Conservation (phyloP, 805 yeast genomes). For the Ogataea zsoltii region DNA sequence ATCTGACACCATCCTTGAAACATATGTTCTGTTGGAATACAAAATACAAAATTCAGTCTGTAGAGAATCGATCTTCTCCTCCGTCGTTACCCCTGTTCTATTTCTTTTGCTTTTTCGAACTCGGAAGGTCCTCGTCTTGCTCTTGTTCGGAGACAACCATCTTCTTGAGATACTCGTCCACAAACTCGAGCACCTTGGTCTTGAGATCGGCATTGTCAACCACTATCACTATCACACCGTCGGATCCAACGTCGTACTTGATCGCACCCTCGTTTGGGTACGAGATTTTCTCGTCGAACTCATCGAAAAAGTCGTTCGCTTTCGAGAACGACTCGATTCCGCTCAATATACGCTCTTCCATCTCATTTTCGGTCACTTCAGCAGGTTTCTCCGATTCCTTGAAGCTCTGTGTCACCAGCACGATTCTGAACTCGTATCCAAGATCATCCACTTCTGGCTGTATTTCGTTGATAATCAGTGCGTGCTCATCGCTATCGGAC, state of each 20-base stretch:
- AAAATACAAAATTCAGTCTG: no score
- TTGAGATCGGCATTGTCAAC: conserved; percentile 44
- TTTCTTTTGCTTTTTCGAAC: conserved; percentile 13
- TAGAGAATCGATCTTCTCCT: no score
- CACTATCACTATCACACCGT: conserved; percentile 58
- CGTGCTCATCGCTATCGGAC: conserved; percentile 8
- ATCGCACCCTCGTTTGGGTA: conserved; percentile 55
- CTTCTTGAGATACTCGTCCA: conserved; percentile 30
- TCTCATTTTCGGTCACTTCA: conserved; percentile 33
- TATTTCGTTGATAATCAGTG: conserved; percentile 11
- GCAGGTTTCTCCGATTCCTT: conserved; percentile 32
- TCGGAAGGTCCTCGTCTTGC: conserved; percentile 8
- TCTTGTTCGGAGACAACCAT: conserved; percentile 8
- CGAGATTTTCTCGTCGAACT: conserved; percentile 51
- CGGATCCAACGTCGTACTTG: conserved; percentile 62
- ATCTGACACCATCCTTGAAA: no score
- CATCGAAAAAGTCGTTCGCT: conserved; percentile 53
- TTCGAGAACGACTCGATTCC: conserved; percentile 47
- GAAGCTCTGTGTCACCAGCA: conserved; percentile 38
- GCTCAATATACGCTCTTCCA: conserved; percentile 50
- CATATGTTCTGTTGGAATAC: no score
- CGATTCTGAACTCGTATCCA: conserved; percentile 48
- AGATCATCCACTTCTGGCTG: conserved; percentile 36
- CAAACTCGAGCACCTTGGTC: conserved; percentile 41
- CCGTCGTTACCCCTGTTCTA: no score